Percentiles rank a stretch among this genome's conserved stretches.
phyloP scores from a whole-genome alignment of 1,139 yeast species.

The Debaryomyces singareniensis region DNA sequence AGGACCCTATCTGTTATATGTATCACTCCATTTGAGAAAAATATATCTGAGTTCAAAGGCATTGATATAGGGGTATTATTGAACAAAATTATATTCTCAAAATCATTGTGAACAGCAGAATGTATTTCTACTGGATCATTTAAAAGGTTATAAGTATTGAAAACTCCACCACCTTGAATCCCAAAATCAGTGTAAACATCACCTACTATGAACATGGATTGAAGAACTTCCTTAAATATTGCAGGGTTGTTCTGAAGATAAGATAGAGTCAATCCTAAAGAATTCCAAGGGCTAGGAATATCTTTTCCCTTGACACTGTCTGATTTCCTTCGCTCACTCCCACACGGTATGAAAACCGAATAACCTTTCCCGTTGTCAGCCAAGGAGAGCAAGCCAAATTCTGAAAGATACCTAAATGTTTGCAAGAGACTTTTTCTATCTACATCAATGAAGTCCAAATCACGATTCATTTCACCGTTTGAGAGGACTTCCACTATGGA shows the following conservation, averaged over 20 bases:
- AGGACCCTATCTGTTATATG: conserved; percentile 59
- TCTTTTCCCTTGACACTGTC: conserved; percentile 4
- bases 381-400: conserved; percentile 28
- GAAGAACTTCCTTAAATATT: conserved; percentile 46
- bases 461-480: conserved; percentile 25
- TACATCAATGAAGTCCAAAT: conserved; percentile 23
- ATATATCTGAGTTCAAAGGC: conserved; percentile 53
- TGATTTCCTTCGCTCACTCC: conserved; percentile 16
- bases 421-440: conserved; percentile 31
- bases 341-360: conserved; percentile 75
- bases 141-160: conserved; percentile 24
- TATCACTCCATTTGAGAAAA: conserved; percentile 81
- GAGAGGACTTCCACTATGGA: conserved; percentile 35
- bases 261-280: conserved; percentile 53
- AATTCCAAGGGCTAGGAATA: conserved; percentile 53
- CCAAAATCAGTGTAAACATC: conserved; percentile 63
- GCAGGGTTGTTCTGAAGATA: conserved; percentile 51
- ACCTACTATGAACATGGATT: conserved; percentile 55
- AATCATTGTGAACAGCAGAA: conserved; percentile 18
- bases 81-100: conserved; percentile 11
- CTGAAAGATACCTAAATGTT: conserved; percentile 28
- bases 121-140: conserved; percentile 29
- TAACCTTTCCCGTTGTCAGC: conserved; percentile 56
- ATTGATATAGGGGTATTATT: conserved; percentile 23
- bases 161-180: conserved; percentile 15